phyloP scores from a whole-genome alignment of 1,284 basidiomycete genomes.

The Naganishia liquefaciens region DNA sequence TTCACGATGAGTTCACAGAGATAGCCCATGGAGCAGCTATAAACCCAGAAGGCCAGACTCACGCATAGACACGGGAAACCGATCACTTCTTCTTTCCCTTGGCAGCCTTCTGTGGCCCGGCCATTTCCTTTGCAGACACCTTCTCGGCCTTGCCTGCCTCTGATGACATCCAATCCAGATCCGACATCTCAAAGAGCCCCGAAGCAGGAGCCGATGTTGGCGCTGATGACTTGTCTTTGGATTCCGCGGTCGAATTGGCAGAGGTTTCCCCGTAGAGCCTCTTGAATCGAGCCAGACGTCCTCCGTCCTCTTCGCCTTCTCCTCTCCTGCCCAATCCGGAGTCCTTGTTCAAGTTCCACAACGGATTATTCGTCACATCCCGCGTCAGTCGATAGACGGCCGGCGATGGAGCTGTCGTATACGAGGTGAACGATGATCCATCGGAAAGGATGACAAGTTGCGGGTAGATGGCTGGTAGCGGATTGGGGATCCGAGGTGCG shows the following conservation, averaged over 20 bases:
- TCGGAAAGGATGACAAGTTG: slow-evolving; percentile 79
- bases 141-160: slow-evolving; percentile 50
- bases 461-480: slow-evolving; percentile 77
- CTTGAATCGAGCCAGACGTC: slow-evolving; percentile 76
- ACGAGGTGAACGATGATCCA: slow-evolving; percentile 80
- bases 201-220: slow-evolving; percentile 15
- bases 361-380: slow-evolving; percentile 79
- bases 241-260: slow-evolving; percentile 57
- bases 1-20: no score
- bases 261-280: slow-evolving; percentile 44
- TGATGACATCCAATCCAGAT: slow-evolving; percentile 53
- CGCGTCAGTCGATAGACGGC: slow-evolving; percentile 68
- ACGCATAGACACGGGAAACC: background rate
- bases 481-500: slow-evolving; percentile 67
- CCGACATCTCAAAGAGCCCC: slow-evolving; percentile 40
- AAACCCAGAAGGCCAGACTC: background rate
- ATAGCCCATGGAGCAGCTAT: no score
- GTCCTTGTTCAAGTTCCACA: slow-evolving; percentile 63
- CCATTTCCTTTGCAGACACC: slow-evolving; percentile 41
- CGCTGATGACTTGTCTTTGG: slow-evolving; percentile 44
- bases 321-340: slow-evolving; percentile 51
- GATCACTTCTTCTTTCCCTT: slow-evolving; percentile 44
- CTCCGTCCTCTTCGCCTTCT: slow-evolving; percentile 69
- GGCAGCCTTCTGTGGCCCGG: slow-evolving; percentile 37
- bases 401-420: slow-evolving; percentile 79